Percentiles rank a stretch among this genome's conserved stretches.
These are phyloP conservation scores for Hylodesmum podocarpum DNA, from an alignment of 306 rosid genomes.

Conservation along the genomic window DNA sequence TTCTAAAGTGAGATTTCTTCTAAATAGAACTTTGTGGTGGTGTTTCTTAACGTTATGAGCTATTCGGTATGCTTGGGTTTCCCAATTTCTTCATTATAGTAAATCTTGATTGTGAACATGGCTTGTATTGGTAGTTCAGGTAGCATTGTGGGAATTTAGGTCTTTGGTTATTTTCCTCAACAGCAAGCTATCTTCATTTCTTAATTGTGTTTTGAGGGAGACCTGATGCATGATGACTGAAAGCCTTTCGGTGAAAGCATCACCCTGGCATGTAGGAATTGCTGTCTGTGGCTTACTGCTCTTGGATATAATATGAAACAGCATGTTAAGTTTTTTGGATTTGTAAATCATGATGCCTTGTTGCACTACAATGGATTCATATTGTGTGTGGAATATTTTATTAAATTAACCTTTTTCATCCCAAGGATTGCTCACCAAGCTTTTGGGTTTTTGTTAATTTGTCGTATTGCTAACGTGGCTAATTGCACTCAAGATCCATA, in stretches of 20 bases:
- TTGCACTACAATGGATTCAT: neutral
- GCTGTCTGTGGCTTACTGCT: neutral
- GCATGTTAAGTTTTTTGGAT: neutral
- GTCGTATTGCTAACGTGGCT: constrained; percentile 7
- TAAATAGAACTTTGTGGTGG: neutral
- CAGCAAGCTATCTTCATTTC: neutral
- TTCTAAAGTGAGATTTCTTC: neutral
- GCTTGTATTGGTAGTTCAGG: neutral
- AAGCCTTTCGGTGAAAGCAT: neutral
- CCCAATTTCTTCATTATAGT: neutral
- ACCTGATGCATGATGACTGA: neutral
- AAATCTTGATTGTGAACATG: neutral
- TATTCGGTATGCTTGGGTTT: neutral
- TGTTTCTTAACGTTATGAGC: neutral
- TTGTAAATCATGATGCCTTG: neutral
- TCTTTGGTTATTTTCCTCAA: neutral
- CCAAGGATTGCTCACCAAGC: neutral
- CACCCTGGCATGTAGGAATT: neutral
- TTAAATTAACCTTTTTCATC: neutral
- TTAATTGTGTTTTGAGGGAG: neutral
- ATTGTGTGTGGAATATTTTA: neutral
- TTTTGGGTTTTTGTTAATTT: neutral
- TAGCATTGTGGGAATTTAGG: neutral
- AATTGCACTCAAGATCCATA: neutral
- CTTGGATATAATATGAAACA: neutral